Conservation (phyloP, 2,329 filamentous ascomycete species). For the Biscogniauxia mediterranea region DNA sequence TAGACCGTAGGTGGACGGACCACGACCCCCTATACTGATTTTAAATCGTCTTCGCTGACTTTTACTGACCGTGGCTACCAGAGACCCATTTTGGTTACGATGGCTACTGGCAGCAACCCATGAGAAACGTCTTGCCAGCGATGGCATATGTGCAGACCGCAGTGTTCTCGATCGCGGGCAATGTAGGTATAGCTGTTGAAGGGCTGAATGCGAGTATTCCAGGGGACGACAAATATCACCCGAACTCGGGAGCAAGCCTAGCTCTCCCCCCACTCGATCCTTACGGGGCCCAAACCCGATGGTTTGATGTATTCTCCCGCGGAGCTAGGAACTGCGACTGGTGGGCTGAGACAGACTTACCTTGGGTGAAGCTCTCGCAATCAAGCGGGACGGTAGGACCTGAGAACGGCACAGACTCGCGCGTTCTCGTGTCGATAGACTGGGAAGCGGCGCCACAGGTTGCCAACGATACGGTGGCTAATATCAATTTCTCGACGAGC, state of each 20-base stretch:
- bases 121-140: slow-evolving; percentile 65
- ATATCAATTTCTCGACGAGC: slow-evolving; percentile 48
- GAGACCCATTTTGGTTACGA: slow-evolving; percentile 55
- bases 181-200: slow-evolving; percentile 63
- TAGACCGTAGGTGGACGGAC: slow-evolving; percentile 48
- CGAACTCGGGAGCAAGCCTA: slow-evolving; percentile 52
- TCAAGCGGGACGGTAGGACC: slow-evolving; percentile 49
- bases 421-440: slow-evolving; percentile 55
- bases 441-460: slow-evolving; percentile 44
- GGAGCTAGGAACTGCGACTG: slow-evolving; percentile 54
- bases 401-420: slow-evolving; percentile 46
- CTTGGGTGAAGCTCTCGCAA: slow-evolving; percentile 53
- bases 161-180: slow-evolving; percentile 58
- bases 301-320: slow-evolving; percentile 63
- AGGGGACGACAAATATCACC: slow-evolving; percentile 63
- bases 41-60: neutral
- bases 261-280: slow-evolving; percentile 56
- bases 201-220: slow-evolving; percentile 65
- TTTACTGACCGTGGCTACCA: slow-evolving; percentile 12
- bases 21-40: neutral
- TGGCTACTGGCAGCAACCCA: slow-evolving; percentile 67
- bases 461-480: slow-evolving; percentile 42
- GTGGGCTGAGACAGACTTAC: slow-evolving; percentile 44
- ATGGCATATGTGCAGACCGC: slow-evolving; percentile 58
- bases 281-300: slow-evolving; percentile 54